Percentiles rank a stretch among this genome's conserved stretches.
Conservation (phyloP, 495 filamentous ascomycete genomes). For the Aspergillus biplanus region DNA sequence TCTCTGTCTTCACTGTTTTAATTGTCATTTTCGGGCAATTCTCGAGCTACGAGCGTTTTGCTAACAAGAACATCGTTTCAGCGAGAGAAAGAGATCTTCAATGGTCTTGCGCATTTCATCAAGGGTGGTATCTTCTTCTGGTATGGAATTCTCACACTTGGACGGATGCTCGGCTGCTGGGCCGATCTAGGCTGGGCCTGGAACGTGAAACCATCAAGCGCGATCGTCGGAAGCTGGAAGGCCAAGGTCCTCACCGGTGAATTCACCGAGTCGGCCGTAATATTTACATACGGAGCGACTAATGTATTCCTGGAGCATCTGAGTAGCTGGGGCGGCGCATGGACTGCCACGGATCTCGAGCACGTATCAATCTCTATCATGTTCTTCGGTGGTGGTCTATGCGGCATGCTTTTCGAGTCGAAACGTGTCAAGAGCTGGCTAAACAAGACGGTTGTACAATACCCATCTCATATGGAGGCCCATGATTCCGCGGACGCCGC, state of each 20-base stretch:
- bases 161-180: constrained; percentile 89
- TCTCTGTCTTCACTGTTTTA: not conserved
- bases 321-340: constrained; percentile 66
- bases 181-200: constrained; percentile 94
- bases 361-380: constrained; percentile 91
- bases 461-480: constrained; percentile 28
- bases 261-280: constrained; percentile 84
- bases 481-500: constrained; percentile 51
- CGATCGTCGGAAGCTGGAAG: constrained; percentile 60
- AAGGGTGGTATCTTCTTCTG: constrained; percentile 98
- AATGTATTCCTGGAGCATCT: constrained; percentile 96
- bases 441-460: constrained; percentile 61
- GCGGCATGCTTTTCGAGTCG: constrained; percentile 94
- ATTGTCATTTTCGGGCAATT: not conserved
- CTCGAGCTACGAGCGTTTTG: not conserved
- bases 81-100: constrained; percentile 70
- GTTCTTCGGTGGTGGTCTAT: constrained; percentile 94
- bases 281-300: constrained; percentile 84
- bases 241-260: constrained; percentile 77
- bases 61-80: constrained; percentile 28
- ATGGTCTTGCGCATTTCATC: constrained; percentile 89
- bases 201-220: constrained; percentile 77
- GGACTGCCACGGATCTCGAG: constrained; percentile 82
- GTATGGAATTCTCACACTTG: constrained; percentile 87
- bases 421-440: constrained; percentile 67